phyloP scores from a whole-genome alignment of 352 stramenopile genomes.

The Globisporangium orthogonon region DNA sequence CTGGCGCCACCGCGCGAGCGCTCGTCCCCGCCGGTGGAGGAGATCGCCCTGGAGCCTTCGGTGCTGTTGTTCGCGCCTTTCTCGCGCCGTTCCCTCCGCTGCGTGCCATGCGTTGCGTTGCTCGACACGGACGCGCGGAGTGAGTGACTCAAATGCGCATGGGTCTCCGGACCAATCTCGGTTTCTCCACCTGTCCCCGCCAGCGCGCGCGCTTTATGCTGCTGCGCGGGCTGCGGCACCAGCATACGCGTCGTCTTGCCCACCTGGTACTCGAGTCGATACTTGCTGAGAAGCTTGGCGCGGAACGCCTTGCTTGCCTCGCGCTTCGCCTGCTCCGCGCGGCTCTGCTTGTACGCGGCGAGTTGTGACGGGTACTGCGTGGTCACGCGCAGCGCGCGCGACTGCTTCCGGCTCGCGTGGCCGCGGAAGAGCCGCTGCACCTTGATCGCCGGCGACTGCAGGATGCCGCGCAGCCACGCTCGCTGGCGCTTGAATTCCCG shows the following conservation, averaged over 20 bases:
- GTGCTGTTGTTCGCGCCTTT: constrained; percentile 11
- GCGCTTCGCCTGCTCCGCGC: constrained; percentile 16
- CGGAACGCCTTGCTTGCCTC: constrained; percentile 27
- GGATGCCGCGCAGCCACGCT: constrained; percentile 50
- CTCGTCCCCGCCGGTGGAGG: not conserved
- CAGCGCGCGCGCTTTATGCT: not conserved
- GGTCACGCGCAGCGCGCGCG: constrained; percentile 29
- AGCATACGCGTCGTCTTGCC: constrained; percentile 48
- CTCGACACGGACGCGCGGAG: not conserved
- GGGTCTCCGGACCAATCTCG: constrained; percentile 12
- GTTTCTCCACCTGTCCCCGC: not conserved
- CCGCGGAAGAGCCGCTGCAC: constrained; percentile 63
- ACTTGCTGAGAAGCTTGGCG: constrained; percentile 47
- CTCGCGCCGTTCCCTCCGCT: constrained; percentile 5
- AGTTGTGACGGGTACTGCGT: constrained; percentile 37
- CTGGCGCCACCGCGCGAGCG: constrained; percentile 2
- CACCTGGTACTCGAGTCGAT: constrained; percentile 46
- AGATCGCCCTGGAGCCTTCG: not conserved
- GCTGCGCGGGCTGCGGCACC: constrained; percentile 9
- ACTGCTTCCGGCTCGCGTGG: constrained; percentile 28
- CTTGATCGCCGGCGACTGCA: constrained; percentile 59
- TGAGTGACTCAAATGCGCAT: constrained; percentile 11
- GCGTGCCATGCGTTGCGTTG: not conserved
- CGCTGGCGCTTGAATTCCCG: constrained; percentile 58
- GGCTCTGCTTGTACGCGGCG: constrained; percentile 30